Conservation (phyloP, 2,329 filamentous ascomycete genomes). For the Phialophora tarda region DNA sequence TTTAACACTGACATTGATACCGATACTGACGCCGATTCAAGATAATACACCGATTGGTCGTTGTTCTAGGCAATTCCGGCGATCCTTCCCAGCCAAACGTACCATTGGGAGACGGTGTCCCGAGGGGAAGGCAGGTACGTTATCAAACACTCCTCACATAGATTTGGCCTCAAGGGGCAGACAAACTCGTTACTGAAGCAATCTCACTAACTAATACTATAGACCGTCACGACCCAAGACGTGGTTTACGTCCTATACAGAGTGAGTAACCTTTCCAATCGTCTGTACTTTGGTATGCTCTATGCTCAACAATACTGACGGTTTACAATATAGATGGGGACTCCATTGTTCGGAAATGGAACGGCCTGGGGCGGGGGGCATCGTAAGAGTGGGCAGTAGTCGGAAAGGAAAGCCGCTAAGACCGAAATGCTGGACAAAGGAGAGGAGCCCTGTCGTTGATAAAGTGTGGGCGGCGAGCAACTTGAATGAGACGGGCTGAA, state of each 20-base stretch:
- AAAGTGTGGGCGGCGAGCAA: not conserved
- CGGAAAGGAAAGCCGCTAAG: not conserved
- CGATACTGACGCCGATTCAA: not conserved
- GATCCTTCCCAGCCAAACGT: conserved; percentile 1
- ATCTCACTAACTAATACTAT: not conserved
- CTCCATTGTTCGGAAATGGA: conserved; percentile 31
- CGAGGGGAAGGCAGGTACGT: not conserved
- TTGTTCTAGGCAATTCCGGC: conserved; percentile 10
- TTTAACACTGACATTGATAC: not conserved
- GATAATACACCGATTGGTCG: not conserved
- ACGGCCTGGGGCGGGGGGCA: not conserved
- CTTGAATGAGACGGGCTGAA: not conserved
- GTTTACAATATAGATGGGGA: conserved; percentile 31
- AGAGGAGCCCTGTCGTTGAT: not conserved
- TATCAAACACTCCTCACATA: not conserved
- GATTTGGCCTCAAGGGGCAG: not conserved
- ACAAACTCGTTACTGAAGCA: not conserved
- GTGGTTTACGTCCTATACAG: conserved; percentile 29
- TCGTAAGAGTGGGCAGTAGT: not conserved
- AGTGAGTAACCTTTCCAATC: conserved; percentile 1
- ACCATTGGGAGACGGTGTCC: not conserved
- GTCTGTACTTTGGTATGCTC: not conserved
- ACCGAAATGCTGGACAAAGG: not conserved
- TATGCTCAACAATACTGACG: not conserved
- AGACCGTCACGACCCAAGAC: conserved; percentile 31